These are phyloP conservation scores for Thelonectria olida DNA, from an alignment of 2,329 filamentous ascomycete species.

Conservation along the genomic window DNA sequence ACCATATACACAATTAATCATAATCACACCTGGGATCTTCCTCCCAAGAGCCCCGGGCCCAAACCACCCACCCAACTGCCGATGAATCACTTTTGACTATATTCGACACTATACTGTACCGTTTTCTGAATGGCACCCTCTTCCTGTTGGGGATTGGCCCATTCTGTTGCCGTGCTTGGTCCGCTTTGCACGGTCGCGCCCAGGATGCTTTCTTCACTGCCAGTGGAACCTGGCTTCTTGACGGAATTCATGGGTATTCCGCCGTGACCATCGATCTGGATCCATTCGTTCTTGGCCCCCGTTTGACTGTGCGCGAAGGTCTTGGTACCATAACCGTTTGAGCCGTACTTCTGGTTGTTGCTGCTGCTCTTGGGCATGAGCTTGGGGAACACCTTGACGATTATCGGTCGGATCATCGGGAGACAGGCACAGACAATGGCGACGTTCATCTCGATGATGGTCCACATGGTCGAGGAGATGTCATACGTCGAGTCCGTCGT, in stretches of 20 bases:
- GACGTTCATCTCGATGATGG: constrained; percentile 50
- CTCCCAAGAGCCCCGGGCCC: background rate
- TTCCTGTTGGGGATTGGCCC: constrained; percentile 14
- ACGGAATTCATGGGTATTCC: constrained; percentile 30
- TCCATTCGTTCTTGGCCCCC: constrained; percentile 34
- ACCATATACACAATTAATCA: constrained; percentile 18
- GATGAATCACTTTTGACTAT: constrained; percentile 18
- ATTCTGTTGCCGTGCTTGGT: constrained; percentile 8
- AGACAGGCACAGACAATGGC: constrained; percentile 52
- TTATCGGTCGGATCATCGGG: constrained; percentile 47
- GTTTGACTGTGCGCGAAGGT: constrained; percentile 30
- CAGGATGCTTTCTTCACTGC: constrained; percentile 38
- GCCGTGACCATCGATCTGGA: constrained; percentile 33
- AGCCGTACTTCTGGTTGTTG: constrained; percentile 27
- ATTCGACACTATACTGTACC: constrained; percentile 29
- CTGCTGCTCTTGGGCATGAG: constrained; percentile 34
- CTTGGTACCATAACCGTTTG: constrained; percentile 27
- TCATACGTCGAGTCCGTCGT: constrained; percentile 45
- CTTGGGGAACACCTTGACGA: constrained; percentile 38
- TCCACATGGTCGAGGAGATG: constrained; percentile 47
- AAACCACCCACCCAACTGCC: background rate
- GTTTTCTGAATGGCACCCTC: constrained; percentile 29
- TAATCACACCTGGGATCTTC: constrained; percentile 1
- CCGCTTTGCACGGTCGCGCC: constrained; percentile 16
- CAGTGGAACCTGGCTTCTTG: constrained; percentile 32